Evolutionary conservation across 257 asterid genomes (phyloP).

Genomic region (Nyctanthes arbortristis): DNA sequence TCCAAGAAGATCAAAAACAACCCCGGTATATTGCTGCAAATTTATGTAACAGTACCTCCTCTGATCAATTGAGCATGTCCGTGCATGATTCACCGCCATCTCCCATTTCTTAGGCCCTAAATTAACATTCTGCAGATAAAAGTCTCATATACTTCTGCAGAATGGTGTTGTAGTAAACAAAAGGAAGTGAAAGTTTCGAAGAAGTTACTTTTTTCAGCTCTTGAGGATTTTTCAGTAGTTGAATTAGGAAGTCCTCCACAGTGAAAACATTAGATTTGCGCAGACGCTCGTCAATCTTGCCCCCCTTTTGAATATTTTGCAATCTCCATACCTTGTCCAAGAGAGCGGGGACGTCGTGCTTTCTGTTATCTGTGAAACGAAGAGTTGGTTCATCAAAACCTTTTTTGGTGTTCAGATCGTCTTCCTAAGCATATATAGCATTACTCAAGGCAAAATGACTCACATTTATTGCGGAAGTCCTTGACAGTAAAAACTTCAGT

Average conservation of each 20-base stretch:
- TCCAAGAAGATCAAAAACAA: conserved; percentile 52
- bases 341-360: conserved; percentile 43
- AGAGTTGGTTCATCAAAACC: not conserved
- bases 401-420: not conserved
- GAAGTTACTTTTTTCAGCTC: conserved; percentile 47
- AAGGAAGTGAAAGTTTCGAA: not conserved
- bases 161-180: not conserved
- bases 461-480: conserved; percentile 42
- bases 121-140: conserved; percentile 35
- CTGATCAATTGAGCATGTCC: conserved; percentile 34
- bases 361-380: conserved; percentile 47
- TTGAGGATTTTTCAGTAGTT: conserved; percentile 36
- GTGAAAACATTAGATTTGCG: conserved; percentile 21
- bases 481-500: conserved; percentile 40
- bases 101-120: conserved; percentile 37
- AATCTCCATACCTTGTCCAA: conserved; percentile 50
- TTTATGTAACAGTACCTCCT: conserved; percentile 33
- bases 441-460: conserved; percentile 10
- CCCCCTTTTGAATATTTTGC: conserved; percentile 27
- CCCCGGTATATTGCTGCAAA: conserved; percentile 22
- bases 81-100: conserved; percentile 48
- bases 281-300: conserved; percentile 35
- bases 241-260: conserved; percentile 55
- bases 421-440: conserved; percentile 5
- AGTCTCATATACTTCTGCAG: not conserved